A percentile compares a stretch with the other conserved stretches of the same genome.
phyloP scores from a whole-genome alignment of 148 eudicot species.

The Camellia granthamiana region DNA sequence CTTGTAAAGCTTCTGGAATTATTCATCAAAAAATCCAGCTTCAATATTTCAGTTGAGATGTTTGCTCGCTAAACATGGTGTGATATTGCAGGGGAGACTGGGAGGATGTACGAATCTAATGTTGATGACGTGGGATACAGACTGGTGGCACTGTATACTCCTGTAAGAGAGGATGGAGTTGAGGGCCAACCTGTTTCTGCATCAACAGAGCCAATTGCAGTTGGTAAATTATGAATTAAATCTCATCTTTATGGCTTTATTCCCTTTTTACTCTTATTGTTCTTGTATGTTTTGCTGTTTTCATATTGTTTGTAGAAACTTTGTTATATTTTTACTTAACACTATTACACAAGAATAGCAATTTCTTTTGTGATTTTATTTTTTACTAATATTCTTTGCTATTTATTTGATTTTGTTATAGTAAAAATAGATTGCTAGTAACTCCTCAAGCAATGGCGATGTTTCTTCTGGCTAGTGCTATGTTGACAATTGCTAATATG shows the following conservation, averaged over 20 bases:
- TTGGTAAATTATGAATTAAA: constrained; percentile 47
- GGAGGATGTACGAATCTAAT: constrained; percentile 99
- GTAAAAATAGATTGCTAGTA: background rate
- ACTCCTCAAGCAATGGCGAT: background rate
- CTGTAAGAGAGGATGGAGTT: constrained; percentile 89
- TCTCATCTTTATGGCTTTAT: background rate
- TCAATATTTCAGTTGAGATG: background rate
- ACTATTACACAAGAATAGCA: background rate
- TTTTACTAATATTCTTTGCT: background rate
- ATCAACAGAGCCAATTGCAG: constrained; percentile 90
- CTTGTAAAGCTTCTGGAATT: too few relatives aligned
- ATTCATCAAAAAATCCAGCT: background rate
- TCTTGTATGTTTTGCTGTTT: background rate
- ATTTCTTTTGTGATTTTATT: background rate
- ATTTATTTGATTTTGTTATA: background rate
- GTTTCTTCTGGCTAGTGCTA: too few relatives aligned
- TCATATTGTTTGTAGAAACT: background rate
- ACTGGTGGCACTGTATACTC: constrained; percentile 86
- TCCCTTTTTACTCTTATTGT: constrained; percentile 8
- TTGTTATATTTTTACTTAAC: background rate
- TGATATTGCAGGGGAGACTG: constrained; percentile 71
- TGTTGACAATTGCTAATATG: too few relatives aligned
- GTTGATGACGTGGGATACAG: constrained; percentile 99
- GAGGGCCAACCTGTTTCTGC: constrained; percentile 92
- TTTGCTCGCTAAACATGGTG: constrained; percentile 8